Evolutionary conservation across 352 stramenopile species (phyloP).

Genomic region (Phytophthora capsici): DNA sequence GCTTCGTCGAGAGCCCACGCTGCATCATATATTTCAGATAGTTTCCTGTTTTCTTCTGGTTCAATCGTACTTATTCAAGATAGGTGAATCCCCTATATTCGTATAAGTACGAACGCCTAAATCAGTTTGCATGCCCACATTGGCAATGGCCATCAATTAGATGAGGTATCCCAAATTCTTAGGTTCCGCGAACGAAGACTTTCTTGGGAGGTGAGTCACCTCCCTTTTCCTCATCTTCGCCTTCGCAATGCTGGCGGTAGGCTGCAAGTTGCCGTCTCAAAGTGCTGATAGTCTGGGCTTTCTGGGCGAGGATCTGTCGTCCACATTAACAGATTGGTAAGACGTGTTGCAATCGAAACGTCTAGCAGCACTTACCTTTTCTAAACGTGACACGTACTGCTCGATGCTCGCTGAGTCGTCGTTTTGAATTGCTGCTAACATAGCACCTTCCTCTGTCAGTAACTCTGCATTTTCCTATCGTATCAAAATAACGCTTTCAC

Average conservation of each 20-base stretch:
- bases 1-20: constrained; percentile 15
- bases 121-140: not conserved
- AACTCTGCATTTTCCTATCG: constrained; percentile 96
- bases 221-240: constrained; percentile 84
- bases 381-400: constrained; percentile 91
- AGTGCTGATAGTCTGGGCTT: constrained; percentile 87
- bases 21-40: constrained; percentile 22
- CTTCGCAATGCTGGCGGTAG: constrained; percentile 83
- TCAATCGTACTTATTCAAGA: constrained; percentile 11
- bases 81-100: too few relatives aligned
- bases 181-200: constrained; percentile 16
- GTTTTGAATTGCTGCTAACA: constrained; percentile 87
- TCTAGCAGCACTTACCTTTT: constrained; percentile 56
- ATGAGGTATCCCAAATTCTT: not conserved
- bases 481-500: not conserved
- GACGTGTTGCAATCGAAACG: not conserved
- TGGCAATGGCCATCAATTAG: not conserved
- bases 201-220: constrained; percentile 52
- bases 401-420: constrained; percentile 96
- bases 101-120: too few relatives aligned
- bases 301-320: constrained; percentile 91
- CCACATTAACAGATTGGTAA: not conserved
- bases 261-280: constrained; percentile 83
- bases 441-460: constrained; percentile 94
- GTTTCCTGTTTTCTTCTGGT: not conserved